Conservation (phyloP, 192 early-diverging fungal genomes). For the Tieghemiomyces parasiticus region DNA sequence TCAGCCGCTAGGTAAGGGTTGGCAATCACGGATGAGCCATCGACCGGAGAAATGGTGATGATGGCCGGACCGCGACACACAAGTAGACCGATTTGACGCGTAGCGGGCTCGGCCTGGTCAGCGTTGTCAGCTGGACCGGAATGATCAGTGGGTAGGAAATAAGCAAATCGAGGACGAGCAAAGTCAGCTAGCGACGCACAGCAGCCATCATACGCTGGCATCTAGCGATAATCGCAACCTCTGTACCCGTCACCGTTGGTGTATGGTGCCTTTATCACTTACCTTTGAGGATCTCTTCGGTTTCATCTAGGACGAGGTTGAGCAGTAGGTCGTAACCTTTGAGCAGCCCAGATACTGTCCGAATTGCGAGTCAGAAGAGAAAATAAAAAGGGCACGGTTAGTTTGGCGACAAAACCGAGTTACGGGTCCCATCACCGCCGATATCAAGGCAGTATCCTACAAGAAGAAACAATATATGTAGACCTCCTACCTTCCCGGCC, state of each 20-base stretch:
- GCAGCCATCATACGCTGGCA: too few species aligned
- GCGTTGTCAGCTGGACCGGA: too few species aligned
- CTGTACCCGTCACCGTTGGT: too few species aligned
- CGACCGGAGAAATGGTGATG: conserved; percentile 79
- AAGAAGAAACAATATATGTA: not conserved
- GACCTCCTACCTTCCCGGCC: conserved; percentile 72
- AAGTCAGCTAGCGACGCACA: too few species aligned
- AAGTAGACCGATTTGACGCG: conserved; percentile 65
- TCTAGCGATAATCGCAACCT: too few species aligned
- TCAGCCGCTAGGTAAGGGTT: conserved; percentile 65
- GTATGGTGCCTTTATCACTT: too few species aligned
- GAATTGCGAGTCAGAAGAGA: conserved; percentile 1
- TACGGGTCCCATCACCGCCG: not conserved
- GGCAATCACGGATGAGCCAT: conserved; percentile 79
- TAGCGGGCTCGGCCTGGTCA: conserved; percentile 23
- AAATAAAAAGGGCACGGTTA: not conserved
- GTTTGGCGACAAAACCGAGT: not conserved
- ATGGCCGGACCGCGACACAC: conserved; percentile 82
- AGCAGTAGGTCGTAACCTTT: conserved; percentile 87
- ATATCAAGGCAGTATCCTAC: not conserved
- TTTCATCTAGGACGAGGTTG: conserved; percentile 90
- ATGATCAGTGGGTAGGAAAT: too few species aligned
- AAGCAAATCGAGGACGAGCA: too few species aligned
- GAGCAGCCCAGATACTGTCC: conserved; percentile 68
- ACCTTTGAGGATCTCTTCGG: conserved; percentile 68